Evolutionary conservation across 495 filamentous ascomycete genomes (phyloP).

Genomic region (Penicillium arizonense): DNA sequence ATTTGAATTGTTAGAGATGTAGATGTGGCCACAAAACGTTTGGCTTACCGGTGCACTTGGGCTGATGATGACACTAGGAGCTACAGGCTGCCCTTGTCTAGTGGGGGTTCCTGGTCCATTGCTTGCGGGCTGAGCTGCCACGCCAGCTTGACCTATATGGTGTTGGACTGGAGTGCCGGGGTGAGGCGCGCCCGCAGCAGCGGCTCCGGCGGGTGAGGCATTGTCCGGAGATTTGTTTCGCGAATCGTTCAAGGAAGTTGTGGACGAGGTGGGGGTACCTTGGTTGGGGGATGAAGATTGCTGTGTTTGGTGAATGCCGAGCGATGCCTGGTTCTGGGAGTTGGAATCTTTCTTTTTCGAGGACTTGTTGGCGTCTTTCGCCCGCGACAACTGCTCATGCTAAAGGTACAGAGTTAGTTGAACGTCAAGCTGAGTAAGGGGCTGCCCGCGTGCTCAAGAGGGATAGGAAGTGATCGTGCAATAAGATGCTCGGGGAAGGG

Average conservation of each 20-base stretch:
- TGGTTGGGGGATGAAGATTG: slow-evolving; percentile 62
- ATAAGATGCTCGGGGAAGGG: slow-evolving; percentile 11
- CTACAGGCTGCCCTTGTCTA: slow-evolving; percentile 62
- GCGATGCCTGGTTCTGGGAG: slow-evolving; percentile 50
- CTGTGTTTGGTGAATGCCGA: slow-evolving; percentile 47
- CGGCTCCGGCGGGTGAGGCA: slow-evolving; percentile 44
- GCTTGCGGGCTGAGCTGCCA: slow-evolving; percentile 38
- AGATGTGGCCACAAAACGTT: background rate
- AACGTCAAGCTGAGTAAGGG: slow-evolving; percentile 4
- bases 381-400: slow-evolving; percentile 90
- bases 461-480: slow-evolving; percentile 16
- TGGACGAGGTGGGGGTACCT: slow-evolving; percentile 78
- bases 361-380: slow-evolving; percentile 87
- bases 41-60: slow-evolving; percentile 86
- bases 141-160: slow-evolving; percentile 30
- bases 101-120: slow-evolving; percentile 68
- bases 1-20: slow-evolving; percentile 21
- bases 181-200: slow-evolving; percentile 15
- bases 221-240: slow-evolving; percentile 78
- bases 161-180: slow-evolving; percentile 33
- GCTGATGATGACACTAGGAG: slow-evolving; percentile 93
- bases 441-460: slow-evolving; percentile 16
- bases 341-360: slow-evolving; percentile 91
- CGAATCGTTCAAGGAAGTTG: slow-evolving; percentile 79
- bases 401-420: slow-evolving; percentile 35